Evolutionary conservation across 805 yeast genomes (phyloP), one percentile per base, ranked within the genome.

Genomic region (Ascoidea asiatica): DNA sequence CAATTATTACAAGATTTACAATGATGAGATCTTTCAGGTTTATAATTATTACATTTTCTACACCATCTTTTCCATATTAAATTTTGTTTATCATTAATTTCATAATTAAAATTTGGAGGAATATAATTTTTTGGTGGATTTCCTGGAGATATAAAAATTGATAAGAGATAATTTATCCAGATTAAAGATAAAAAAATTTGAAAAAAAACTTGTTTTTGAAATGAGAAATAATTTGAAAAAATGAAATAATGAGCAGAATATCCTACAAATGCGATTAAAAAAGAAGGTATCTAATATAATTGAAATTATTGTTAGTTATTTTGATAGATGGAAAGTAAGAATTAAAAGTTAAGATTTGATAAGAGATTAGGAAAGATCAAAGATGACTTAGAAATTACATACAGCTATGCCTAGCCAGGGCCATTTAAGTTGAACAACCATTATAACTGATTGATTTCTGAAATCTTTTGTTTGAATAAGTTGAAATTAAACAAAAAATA

Each of bases 1-100:
- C 96, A 88, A 38, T 55, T 57, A 5, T 73, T 67, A 56, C 94
- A 86, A 0, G 75, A 71, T 54, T 81, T 81, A 60, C 96, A 88
- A 62, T 88, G 96, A 56, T 88, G 96, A 2, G 86, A 55, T 49
- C 96, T 62, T 55, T 81, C 90, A 0, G 95, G 95, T 57, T 88
- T 88, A 59, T 70, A 77, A 38, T 59, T 61, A 38, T 78, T 53
- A 60, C 96, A 88, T 58, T 84, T 87, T 46, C 68, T 63, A 56
- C 95, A 87, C 48, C 48, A 44, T 36, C 50, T 37, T 41, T 43
- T 39, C 50, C 51, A 50, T 17, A 45, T 20, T 38, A 42, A 39
- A 5, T 36, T 21, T 15, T 19, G 43, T 13, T 15, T 33, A n/a
- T 37, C 33, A 17, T 35, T 41, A 15, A 21, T 37, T 17, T 36